These are phyloP conservation scores for Brachypodium distachyon DNA, from an alignment of 202 grass and related monocot genomes.

Conservation along the genomic window DNA sequence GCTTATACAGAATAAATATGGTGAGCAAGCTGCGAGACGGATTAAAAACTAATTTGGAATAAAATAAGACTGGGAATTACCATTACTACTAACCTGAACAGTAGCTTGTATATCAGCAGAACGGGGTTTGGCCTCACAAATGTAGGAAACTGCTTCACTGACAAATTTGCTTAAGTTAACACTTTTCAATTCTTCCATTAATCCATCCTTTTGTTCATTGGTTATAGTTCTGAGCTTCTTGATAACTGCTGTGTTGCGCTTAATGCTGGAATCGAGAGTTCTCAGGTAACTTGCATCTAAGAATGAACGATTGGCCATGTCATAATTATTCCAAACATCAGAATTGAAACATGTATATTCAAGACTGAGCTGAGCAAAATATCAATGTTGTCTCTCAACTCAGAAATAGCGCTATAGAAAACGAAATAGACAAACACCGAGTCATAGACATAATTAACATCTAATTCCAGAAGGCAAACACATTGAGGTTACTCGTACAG, in stretches of 20 bases:
- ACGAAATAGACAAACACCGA: not conserved
- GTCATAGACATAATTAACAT: not conserved
- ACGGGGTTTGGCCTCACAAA: slow-evolving; percentile 95
- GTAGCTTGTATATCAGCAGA: slow-evolving; percentile 93
- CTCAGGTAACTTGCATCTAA: slow-evolving; percentile 83
- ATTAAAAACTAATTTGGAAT: slow-evolving; percentile 3
- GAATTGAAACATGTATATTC: not conserved
- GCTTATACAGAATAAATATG: not conserved
- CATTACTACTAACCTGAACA: slow-evolving; percentile 53
- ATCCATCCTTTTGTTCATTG: slow-evolving; percentile 72
- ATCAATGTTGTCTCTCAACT: not conserved
- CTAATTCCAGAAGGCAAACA: not conserved
- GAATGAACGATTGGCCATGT: not conserved
- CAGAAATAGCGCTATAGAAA: not conserved
- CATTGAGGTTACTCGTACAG: not conserved
- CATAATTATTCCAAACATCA: not conserved
- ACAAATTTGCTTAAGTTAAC: slow-evolving; percentile 99
- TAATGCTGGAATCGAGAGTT: slow-evolving; percentile 94
- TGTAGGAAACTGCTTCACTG: slow-evolving; percentile 91
- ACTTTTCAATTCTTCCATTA: slow-evolving; percentile 92
- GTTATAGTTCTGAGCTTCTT: slow-evolving; percentile 90
- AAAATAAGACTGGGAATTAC: not conserved
- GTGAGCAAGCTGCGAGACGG: not conserved
- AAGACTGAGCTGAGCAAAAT: not conserved
- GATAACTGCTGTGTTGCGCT: slow-evolving; percentile 77